Percentiles rank a stretch among this genome's conserved stretches.
Conservation (phyloP, 192 early-diverging fungal genomes). For the Linnemannia schmuckeri region DNA sequence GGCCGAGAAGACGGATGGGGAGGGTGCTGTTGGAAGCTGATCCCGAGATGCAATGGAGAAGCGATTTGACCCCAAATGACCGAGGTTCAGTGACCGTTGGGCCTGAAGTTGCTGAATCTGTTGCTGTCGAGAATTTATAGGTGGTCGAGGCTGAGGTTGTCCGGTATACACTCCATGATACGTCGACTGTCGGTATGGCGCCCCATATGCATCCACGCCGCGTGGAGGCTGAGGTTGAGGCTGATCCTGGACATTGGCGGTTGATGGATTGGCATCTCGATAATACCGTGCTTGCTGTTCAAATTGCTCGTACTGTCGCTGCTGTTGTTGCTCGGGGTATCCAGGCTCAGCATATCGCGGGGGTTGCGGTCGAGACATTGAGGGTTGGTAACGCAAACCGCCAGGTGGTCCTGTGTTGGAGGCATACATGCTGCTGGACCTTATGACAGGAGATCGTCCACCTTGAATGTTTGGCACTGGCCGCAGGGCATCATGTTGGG, state of each 20-base stretch:
- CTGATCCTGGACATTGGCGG: not conserved
- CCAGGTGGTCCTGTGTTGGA: not conserved
- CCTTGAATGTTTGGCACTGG: not conserved
- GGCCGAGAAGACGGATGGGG: constrained; percentile 24
- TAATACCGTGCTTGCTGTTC: constrained; percentile 46
- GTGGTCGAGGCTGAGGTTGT: not conserved
- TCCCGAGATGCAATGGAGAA: constrained; percentile 19
- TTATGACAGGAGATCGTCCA: constrained; percentile 1
- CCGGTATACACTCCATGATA: constrained; percentile 21
- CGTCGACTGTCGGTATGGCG: constrained; percentile 13
- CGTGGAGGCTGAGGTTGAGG: not conserved
- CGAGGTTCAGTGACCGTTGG: constrained; percentile 16
- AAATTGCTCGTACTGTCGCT: constrained; percentile 25
- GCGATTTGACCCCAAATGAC: constrained; percentile 18
- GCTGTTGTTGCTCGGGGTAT: constrained; percentile 22
- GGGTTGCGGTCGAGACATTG: constrained; percentile 14
- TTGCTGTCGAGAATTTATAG: constrained; percentile 1
- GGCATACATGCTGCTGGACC: constrained; percentile 23
- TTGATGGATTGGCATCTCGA: constrained; percentile 1
- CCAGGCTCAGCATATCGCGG: constrained; percentile 16
- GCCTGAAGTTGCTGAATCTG: constrained; percentile 31
- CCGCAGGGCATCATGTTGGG: not conserved
- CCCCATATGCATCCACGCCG: not conserved
- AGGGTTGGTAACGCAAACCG: constrained; percentile 6
- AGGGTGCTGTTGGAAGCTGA: constrained; percentile 41